Percentiles rank a stretch among this genome's conserved stretches.
Conservation (phyloP, 805 yeast species). For the Yarrowia sp. region DNA sequence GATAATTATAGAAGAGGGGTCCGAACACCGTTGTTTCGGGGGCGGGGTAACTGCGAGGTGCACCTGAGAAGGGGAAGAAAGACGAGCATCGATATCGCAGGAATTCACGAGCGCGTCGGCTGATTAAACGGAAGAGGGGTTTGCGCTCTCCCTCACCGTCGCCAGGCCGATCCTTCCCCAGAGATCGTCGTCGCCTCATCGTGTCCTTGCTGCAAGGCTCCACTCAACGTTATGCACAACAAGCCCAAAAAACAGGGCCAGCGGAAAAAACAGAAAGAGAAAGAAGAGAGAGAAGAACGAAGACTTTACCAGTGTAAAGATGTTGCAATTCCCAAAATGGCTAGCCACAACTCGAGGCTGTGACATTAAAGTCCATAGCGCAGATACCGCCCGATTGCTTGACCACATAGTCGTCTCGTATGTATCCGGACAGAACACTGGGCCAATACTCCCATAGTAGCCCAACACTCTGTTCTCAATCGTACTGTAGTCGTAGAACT, state of each 20-base stretch:
- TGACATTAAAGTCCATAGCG: too few relatives aligned
- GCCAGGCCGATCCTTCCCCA: slow-evolving; percentile 15
- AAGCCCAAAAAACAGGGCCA: slow-evolving; percentile 7
- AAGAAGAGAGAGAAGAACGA: background rate
- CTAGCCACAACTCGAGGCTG: too few relatives aligned
- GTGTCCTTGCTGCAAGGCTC: slow-evolving; percentile 13
- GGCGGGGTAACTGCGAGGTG: slow-evolving; percentile 19
- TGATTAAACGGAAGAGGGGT: too few relatives aligned
- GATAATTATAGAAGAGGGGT: slow-evolving; percentile 23
- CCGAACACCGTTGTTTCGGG: slow-evolving; percentile 13
- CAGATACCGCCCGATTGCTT: too few relatives aligned
- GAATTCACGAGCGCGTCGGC: background rate
- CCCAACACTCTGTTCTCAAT: too few relatives aligned
- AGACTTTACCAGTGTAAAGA: background rate
- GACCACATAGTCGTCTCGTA: too few relatives aligned
- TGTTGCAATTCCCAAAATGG: too few relatives aligned
- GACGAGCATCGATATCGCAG: background rate
- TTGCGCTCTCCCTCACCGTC: background rate
- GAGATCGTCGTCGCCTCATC: slow-evolving; percentile 24
- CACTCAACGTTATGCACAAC: slow-evolving; percentile 36
- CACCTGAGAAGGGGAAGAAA: background rate
- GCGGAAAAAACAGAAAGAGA: slow-evolving; percentile 14
- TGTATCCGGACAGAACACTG: too few relatives aligned
- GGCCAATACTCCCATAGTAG: too few relatives aligned
- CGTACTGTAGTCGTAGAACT: background rate